A percentile compares a stretch with the other conserved stretches of the same genome.
phyloP scores from a whole-genome alignment of 495 filamentous ascomycete genomes.

The Xylaria palmicola region DNA sequence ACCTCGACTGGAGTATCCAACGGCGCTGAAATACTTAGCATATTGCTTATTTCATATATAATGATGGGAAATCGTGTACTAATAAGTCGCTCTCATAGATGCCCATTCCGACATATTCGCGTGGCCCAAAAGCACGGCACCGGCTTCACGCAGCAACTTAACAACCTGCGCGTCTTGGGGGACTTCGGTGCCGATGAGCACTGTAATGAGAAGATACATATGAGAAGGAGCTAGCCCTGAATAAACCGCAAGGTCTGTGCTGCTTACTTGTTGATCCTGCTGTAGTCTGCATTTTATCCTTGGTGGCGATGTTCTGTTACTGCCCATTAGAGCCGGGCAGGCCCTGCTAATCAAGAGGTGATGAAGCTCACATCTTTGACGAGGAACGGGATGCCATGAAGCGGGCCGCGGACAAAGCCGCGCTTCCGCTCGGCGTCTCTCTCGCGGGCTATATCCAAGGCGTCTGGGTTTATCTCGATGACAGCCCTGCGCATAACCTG shows the following conservation, averaged over 20 bases:
- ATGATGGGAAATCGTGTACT: not conserved
- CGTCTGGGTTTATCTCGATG: slow-evolving; percentile 63
- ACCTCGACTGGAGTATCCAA: slow-evolving; percentile 65
- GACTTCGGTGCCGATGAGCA: slow-evolving; percentile 61
- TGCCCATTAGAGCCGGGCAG: not conserved
- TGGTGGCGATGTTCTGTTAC: slow-evolving; percentile 30
- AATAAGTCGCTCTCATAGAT: slow-evolving; percentile 33
- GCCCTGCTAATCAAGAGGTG: not conserved
- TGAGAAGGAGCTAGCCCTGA: slow-evolving; percentile 11
- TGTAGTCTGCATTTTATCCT: slow-evolving; percentile 48
- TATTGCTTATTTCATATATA: not conserved
- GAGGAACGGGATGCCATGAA: slow-evolving; percentile 73
- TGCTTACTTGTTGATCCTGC: slow-evolving; percentile 35
- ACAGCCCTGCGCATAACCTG: slow-evolving; percentile 45
- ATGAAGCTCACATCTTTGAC: slow-evolving; percentile 55
- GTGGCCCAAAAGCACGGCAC: slow-evolving; percentile 68
- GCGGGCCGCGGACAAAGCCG: slow-evolving; percentile 55
- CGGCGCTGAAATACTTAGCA: slow-evolving; percentile 35
- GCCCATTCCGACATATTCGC: slow-evolving; percentile 73
- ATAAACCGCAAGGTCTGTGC: not conserved
- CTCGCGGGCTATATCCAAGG: slow-evolving; percentile 47
- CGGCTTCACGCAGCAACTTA: slow-evolving; percentile 57
- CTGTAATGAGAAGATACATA: slow-evolving; percentile 22
- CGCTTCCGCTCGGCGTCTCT: slow-evolving; percentile 58
- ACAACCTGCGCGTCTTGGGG: slow-evolving; percentile 67